Evolutionary conservation across 2,329 filamentous ascomycete genomes (phyloP), one percentile per base, ranked within the genome.

Genomic region (Verticillium longisporum): DNA sequence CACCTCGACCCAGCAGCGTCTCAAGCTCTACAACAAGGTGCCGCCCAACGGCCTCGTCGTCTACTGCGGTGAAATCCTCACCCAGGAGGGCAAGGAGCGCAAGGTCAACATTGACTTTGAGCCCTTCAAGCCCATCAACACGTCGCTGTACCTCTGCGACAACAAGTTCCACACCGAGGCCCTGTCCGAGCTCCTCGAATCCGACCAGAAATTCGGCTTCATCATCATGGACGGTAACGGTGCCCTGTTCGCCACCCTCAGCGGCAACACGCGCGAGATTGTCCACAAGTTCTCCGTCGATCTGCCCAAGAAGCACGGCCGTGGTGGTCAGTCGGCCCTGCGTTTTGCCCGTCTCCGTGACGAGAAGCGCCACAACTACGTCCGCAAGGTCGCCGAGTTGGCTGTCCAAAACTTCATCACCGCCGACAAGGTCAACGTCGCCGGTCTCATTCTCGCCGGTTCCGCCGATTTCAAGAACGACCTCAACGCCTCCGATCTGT

Each of bases 101-200:
- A 99, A 97, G 84, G 96, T 99, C 82, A 99, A 99, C 79, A 99
- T 99, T 75, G 96, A 99, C 75, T 99, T 99, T 76, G 95, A 99
- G 80, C 95, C 95, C 36, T 99, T 99, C 85, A 99, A 99, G 84
- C 95, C 95, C 64, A 99, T 99, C 87, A 99, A 99, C 79, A 99
- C 95, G 38, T 99, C 96, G 55, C 86, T 99, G 56, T 99, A 99
- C 77, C 91, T 99, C 64, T 99, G 95, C 81, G 95, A 99, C 87
- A 99, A 99, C 84, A 99, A 99, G 75, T 99, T 99, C 79, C 95
- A 99, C 75, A 99, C 95, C 61, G 95, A 99, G 78, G 94, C 95
- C 18, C 82, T 99, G 67, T 95, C 93, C 67, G 95, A 99, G 81
- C 86, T 99, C 71, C 88, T 99, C 67, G 95, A 99, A 80, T 97